Conservation (phyloP, 2,329 filamentous ascomycete species). For the Arthrinium puccinioides region DNA sequence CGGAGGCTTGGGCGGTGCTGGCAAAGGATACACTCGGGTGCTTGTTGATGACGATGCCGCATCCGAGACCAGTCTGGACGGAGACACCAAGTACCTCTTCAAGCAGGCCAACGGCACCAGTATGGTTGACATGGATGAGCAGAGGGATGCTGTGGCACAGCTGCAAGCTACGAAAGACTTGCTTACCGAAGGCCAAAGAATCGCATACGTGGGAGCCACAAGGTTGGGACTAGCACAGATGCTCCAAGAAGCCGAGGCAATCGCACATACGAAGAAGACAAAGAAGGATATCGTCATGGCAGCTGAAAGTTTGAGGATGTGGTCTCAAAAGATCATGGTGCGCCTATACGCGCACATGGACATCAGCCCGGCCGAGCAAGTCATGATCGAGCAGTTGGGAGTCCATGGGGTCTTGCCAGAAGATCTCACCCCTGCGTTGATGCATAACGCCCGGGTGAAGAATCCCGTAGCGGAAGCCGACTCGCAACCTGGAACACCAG, state of each 20-base stretch:
- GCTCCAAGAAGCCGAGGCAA: slow-evolving; percentile 57
- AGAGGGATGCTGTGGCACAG: slow-evolving; percentile 78
- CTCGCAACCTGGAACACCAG: slow-evolving; percentile 13
- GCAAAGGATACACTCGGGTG: slow-evolving; percentile 93
- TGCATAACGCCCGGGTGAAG: slow-evolving; percentile 86
- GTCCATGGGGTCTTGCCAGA: slow-evolving; percentile 82
- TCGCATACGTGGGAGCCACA: slow-evolving; percentile 90
- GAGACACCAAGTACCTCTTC: slow-evolving; percentile 94
- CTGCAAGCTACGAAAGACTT: slow-evolving; percentile 95
- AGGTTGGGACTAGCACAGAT: slow-evolving; percentile 75
- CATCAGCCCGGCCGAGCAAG: slow-evolving; percentile 80
- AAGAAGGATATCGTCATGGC: slow-evolving; percentile 67
- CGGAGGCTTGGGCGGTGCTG: slow-evolving; percentile 74
- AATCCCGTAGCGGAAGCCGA: slow-evolving; percentile 67
- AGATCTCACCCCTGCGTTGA: slow-evolving; percentile 79
- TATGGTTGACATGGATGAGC: slow-evolving; percentile 68
- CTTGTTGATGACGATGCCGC: slow-evolving; percentile 90
- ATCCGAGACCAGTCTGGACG: slow-evolving; percentile 92
- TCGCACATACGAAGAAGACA: slow-evolving; percentile 54
- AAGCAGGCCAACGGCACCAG: slow-evolving; percentile 58
- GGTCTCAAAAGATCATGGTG: slow-evolving; percentile 98
- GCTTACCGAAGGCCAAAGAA: slow-evolving; percentile 87
- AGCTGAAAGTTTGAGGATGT: slow-evolving; percentile 81
- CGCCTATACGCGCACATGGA: slow-evolving; percentile 95
- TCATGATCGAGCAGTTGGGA: slow-evolving; percentile 97